These are phyloP conservation scores for Aphanomyces euteiches DNA, from an alignment of 352 stramenopile genomes.

Conservation along the genomic window DNA sequence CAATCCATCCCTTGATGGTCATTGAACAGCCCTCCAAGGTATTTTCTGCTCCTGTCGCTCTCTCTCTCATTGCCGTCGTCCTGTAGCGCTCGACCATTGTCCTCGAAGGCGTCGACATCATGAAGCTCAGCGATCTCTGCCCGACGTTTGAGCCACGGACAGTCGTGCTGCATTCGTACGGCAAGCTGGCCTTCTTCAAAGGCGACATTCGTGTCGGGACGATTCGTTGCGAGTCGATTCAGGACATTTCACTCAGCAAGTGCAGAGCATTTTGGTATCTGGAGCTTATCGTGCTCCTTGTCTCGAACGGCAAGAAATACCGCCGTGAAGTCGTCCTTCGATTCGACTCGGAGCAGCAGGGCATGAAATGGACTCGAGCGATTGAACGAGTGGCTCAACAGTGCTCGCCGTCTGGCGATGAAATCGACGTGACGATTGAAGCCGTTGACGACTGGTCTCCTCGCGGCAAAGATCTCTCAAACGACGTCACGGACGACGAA, in stretches of 20 bases:
- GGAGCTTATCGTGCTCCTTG: slow-evolving; percentile 43
- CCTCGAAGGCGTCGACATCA: slow-evolving; percentile 61
- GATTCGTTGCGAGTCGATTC: slow-evolving; percentile 75
- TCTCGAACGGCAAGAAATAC: slow-evolving; percentile 57
- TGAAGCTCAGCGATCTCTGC: slow-evolving; percentile 74
- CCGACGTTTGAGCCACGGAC: slow-evolving; percentile 57
- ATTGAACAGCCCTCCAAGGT: slow-evolving; percentile 48
- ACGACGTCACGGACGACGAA: neutral
- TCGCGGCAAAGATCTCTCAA: neutral
- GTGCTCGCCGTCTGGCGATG: slow-evolving; percentile 54
- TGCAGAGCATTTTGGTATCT: slow-evolving; percentile 31
- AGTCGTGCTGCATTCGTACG: slow-evolving; percentile 76
- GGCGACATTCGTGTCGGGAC: slow-evolving; percentile 58
- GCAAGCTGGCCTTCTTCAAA: slow-evolving; percentile 78
- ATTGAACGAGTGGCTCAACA: slow-evolving; percentile 76
- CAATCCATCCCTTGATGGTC: slow-evolving; percentile 71
- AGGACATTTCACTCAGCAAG: slow-evolving; percentile 75
- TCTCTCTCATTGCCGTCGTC: neutral
- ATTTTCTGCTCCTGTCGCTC: slow-evolving; percentile 32
- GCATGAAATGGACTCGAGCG: slow-evolving; percentile 84
- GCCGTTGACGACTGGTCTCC: neutral
- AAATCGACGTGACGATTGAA: slow-evolving; percentile 53
- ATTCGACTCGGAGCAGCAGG: slow-evolving; percentile 67
- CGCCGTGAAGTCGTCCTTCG: slow-evolving; percentile 73
- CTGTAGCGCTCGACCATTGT: slow-evolving; percentile 39